A percentile compares a stretch with the other conserved stretches of the same genome.
These are phyloP conservation scores for Leptographium lundbergii DNA, from an alignment of 2,329 filamentous ascomycete species.

Conservation along the genomic window DNA sequence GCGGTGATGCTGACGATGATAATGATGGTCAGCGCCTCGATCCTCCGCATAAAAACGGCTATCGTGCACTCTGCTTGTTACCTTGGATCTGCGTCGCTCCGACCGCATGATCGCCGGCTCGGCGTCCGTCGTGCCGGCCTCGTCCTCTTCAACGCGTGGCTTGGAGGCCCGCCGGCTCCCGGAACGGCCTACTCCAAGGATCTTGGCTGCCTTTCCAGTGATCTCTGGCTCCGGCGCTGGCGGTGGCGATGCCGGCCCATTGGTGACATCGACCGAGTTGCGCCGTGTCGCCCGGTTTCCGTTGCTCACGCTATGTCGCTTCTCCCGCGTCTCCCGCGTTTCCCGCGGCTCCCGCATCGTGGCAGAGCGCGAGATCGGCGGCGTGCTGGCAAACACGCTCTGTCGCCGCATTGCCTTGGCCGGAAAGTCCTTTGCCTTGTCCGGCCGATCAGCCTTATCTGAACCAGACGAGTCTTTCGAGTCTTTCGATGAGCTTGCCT, in stretches of 20 bases:
- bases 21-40: not conserved
- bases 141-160: conserved; percentile 25
- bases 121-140: conserved; percentile 33
- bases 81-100: conserved; percentile 31
- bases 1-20: conserved; percentile 45
- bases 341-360: conserved; percentile 48
- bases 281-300: conserved; percentile 45
- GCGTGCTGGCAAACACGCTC: conserved; percentile 56
- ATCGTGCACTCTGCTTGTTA: conserved; percentile 14
- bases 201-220: conserved; percentile 64
- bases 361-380: conserved; percentile 55
- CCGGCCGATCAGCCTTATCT: conserved; percentile 46
- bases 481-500: conserved; percentile 42
- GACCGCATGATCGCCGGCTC: conserved; percentile 32
- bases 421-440: conserved; percentile 25
- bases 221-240: conserved; percentile 53
- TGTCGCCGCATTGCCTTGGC: conserved; percentile 42
- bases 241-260: conserved; percentile 55
- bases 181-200: conserved; percentile 47
- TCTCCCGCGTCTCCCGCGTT: conserved; percentile 45
- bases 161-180: conserved; percentile 20
- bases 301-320: conserved; percentile 41
- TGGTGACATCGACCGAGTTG: conserved; percentile 51
- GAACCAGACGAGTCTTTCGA: conserved; percentile 29
- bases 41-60: too few species aligned